These are phyloP conservation scores for Aspergillus latus DNA, from an alignment of 2,329 filamentous ascomycete species.

Conservation along the genomic window DNA sequence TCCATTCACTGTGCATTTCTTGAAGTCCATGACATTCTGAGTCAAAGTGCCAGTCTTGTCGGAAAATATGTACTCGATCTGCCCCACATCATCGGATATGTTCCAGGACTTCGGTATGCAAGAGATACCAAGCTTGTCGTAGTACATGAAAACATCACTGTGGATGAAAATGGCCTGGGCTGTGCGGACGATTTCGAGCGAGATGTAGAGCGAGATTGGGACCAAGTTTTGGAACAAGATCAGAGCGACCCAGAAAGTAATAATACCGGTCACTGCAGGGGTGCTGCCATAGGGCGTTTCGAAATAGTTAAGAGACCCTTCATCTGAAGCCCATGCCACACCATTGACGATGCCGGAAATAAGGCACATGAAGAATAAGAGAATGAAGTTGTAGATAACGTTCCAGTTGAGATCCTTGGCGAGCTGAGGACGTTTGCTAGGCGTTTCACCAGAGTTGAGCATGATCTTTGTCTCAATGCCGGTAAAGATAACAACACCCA, in stretches of 20 bases:
- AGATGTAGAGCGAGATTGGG: constrained; percentile 96
- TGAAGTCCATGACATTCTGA: constrained; percentile 98
- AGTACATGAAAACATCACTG: constrained; percentile 95
- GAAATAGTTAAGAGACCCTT: constrained; percentile 77
- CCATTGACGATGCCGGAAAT: constrained; percentile 83
- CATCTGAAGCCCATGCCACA: constrained; percentile 70
- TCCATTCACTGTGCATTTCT: constrained; percentile 96
- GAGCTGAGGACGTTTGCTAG: constrained; percentile 88
- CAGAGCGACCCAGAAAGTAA: constrained; percentile 93
- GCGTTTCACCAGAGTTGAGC: constrained; percentile 95
- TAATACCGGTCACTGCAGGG: constrained; percentile 79
- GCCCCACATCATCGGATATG: constrained; percentile 94
- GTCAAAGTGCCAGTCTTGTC: constrained; percentile 90
- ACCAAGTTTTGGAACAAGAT: constrained; percentile 99
- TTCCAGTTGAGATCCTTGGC: constrained; percentile 95
- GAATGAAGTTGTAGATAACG: constrained; percentile 91
- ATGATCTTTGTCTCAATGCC: constrained; percentile 98
- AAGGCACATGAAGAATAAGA: constrained; percentile 87
- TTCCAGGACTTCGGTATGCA: constrained; percentile 99
- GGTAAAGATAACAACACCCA: constrained; percentile 91
- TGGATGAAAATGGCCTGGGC: constrained; percentile 96
- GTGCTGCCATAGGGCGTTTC: constrained; percentile 79
- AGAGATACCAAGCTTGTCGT: constrained; percentile 87
- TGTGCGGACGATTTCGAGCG: constrained; percentile 90
- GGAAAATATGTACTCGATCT: constrained; percentile 99